Evolutionary conservation across 768 basidiomycete genomes (phyloP).

Genomic region (Psilocybe cyanescens): DNA sequence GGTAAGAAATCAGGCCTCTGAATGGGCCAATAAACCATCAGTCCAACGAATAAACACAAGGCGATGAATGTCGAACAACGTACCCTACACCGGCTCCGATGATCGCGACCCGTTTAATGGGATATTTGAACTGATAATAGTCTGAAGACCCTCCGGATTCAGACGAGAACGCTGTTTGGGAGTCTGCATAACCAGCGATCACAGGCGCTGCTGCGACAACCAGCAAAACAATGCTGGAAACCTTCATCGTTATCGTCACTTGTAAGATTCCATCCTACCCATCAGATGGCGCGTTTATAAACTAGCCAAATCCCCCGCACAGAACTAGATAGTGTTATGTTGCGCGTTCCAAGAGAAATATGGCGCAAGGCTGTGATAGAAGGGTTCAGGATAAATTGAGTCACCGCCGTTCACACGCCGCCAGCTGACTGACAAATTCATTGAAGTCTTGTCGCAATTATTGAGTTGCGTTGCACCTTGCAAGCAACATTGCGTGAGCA

Average conservation of each 20-base stretch:
- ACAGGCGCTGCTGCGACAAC: constrained; percentile 6
- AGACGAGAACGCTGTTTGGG: constrained; percentile 5
- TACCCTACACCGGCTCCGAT: constrained; percentile 45
- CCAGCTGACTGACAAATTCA: no score
- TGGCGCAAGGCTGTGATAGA: constrained; percentile 14
- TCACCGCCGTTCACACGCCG: not conserved
- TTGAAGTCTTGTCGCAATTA: not conserved
- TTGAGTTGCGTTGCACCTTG: not conserved
- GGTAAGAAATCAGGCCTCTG: constrained; percentile 41
- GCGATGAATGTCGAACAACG: constrained; percentile 5
- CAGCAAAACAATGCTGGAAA: constrained; percentile 3
- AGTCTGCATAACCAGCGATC: constrained; percentile 2
- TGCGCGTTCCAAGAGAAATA: constrained; percentile 17
- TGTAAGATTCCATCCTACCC: not conserved
- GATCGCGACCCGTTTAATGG: constrained; percentile 40
- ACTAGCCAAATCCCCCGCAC: not conserved
- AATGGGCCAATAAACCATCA: not conserved
- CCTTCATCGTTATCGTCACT: constrained; percentile 4
- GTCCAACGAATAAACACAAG: not conserved
- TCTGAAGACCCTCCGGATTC: constrained; percentile 8
- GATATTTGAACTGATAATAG: constrained; percentile 39
- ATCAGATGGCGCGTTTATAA: not conserved
- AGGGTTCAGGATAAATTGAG: not conserved
- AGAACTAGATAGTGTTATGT: constrained; percentile 4
- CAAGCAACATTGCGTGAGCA: not conserved